Base-by-base conservation (phyloP, 2,329 filamentous ascomycete genomes). In the Fusarium avenaceum region DNA sequence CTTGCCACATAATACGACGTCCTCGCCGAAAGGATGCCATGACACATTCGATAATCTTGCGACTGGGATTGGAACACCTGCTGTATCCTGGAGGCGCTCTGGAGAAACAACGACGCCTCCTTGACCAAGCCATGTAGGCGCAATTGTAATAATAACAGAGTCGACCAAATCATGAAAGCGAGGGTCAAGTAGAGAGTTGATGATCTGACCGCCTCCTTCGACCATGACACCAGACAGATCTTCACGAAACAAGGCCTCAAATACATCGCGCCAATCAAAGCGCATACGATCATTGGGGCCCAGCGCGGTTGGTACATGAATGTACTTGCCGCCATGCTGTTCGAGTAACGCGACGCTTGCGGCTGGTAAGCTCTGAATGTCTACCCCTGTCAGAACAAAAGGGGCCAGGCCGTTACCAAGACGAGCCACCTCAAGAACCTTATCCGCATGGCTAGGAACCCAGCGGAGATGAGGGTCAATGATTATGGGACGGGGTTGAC, bases 81-180 rank as follows among this genome's bases (percentile, higher is more conserved):
- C 76, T 3, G 80, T 77, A 57, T 85, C 84, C 4, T 77, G 73
- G 40, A 84, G 85, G 33, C 87, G 83, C 20, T 87, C 83, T 3
- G 94, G 95, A 46, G 88, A 90, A 4, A 97, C 92, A 13, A 89
- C 84, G 11, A 97, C 92, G 9, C 93, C 93, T 4, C 92, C 93
- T 62, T 87, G 84, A 3, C 95, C 95, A n/a, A 98, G 84, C 87
- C 93, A 98, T 0, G 89, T 93, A 10, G 95, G 95, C 4, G 95
- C 94, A 74, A 97, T 89, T 0, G 95, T 97, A 59, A 97, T 85
- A 72, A 98, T 91, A 48, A 97, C 89, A 3, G 90, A 90, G 75
- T 93, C 86, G 42, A 97, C 83, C 10, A 94, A 80, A n/a, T 77
- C 72, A 17, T 87, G 82, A 72, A 89, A 87, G 28, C 82, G 81